Conservation (phyloP, 2,329 filamentous ascomycete species). For the Didymella pomorum region DNA sequence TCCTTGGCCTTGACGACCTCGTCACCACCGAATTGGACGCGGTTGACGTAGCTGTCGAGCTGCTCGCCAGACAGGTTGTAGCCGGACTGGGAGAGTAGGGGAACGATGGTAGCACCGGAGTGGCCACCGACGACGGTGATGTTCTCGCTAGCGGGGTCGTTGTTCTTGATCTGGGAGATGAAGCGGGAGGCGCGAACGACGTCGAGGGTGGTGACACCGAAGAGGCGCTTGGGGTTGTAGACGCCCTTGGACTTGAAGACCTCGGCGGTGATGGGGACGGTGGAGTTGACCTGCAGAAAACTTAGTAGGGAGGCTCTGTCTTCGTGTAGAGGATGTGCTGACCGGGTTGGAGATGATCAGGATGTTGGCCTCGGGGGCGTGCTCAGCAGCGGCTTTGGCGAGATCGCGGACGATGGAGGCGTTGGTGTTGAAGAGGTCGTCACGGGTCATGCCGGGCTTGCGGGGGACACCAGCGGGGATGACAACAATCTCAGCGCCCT, state of each 20-base stretch:
- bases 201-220: constrained; percentile 99
- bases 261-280: constrained; percentile 96
- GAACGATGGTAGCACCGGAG: constrained; percentile 97
- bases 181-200: constrained; percentile 98
- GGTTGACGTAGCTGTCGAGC: constrained; percentile 80
- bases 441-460: constrained; percentile 99
- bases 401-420: constrained; percentile 98
- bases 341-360: constrained; percentile 98
- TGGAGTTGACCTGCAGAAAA: constrained; percentile 85
- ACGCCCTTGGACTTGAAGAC: constrained; percentile 94
- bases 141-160: constrained; percentile 90
- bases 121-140: constrained; percentile 97
- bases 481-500: constrained; percentile 90
- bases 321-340: constrained; percentile 37
- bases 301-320: constrained; percentile 14
- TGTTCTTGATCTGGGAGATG: constrained; percentile 91
- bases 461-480: constrained; percentile 98
- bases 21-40: constrained; percentile 98
- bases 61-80: constrained; percentile 84
- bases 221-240: constrained; percentile 99
- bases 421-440: constrained; percentile 99
- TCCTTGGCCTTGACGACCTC: constrained; percentile 99
- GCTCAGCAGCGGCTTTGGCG: constrained; percentile 90
- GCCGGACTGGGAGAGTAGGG: constrained; percentile 92
- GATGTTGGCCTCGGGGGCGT: constrained; percentile 90